phyloP scores from a whole-genome alignment of 805 yeast species.

The Nakazawaea holstii region DNA sequence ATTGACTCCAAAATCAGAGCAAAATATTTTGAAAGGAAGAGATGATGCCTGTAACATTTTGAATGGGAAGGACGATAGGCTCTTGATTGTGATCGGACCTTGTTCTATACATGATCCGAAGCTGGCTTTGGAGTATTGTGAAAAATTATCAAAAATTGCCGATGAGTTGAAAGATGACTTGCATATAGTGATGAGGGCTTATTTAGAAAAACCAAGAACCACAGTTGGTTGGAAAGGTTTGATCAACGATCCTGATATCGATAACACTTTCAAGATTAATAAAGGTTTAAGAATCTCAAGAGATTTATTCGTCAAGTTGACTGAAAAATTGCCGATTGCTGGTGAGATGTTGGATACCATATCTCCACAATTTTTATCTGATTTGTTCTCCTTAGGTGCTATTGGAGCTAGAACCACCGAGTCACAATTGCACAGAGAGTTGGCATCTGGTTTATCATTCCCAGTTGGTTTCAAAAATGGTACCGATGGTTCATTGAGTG shows the following conservation, averaged over 20 bases:
- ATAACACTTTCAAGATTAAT: conserved; percentile 87
- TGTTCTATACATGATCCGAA: conserved; percentile 94
- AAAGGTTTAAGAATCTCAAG: conserved; percentile 90
- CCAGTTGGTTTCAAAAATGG: conserved; percentile 99
- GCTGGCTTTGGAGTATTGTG: conserved; percentile 88
- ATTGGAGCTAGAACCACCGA: conserved; percentile 99
- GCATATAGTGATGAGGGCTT: conserved; percentile 92
- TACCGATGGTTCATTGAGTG: conserved; percentile 93
- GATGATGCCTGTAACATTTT: conserved; percentile 67
- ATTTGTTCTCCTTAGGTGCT: conserved; percentile 93
- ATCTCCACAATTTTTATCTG: conserved; percentile 92
- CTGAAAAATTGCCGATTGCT: conserved; percentile 85
- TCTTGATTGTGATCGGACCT: conserved; percentile 90
- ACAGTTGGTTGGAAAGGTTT: conserved; percentile 99
- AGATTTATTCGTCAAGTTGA: conserved; percentile 77
- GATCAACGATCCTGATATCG: conserved; percentile 95
- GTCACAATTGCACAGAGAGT: conserved; percentile 94
- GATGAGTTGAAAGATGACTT: conserved; percentile 68
- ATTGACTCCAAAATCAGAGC: conserved; percentile 51
- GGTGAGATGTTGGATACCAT: conserved; percentile 98
- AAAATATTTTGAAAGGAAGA: conserved; percentile 71
- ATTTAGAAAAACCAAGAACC: conserved; percentile 96
- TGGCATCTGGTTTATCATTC: conserved; percentile 94
- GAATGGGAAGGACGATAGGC: conserved; percentile 79
- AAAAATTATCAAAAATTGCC: conserved; percentile 51